Conservation (phyloP, 225 moss, liverwort and hornwort genomes). For the Asterella californica region DNA sequence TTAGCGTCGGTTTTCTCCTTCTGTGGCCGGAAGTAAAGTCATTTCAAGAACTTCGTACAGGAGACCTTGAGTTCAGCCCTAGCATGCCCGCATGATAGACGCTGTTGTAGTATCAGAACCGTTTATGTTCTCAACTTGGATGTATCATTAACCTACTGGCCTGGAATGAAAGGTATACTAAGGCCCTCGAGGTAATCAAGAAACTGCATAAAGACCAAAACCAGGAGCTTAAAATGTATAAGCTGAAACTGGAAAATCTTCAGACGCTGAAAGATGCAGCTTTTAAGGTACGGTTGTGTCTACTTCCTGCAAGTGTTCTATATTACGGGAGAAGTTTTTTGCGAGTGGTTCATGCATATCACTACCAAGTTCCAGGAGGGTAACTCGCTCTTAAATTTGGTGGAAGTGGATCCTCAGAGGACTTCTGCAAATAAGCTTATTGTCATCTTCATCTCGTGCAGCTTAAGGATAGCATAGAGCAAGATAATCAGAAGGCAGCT, state of each 20-base stretch:
- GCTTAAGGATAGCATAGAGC: constrained; percentile 82
- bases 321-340: background rate
- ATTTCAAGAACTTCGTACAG: background rate
- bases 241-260: constrained; percentile 88
- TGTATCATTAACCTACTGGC: background rate
- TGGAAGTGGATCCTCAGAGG: background rate
- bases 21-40: background rate
- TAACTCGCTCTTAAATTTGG: background rate
- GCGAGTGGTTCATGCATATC: background rate
- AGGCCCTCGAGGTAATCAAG: constrained; percentile 93
- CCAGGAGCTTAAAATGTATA: constrained; percentile 92
- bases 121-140: background rate
- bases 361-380: background rate
- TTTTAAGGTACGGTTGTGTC: constrained; percentile 55
- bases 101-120: background rate
- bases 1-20: background rate
- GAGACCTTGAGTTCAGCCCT: background rate
- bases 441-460: constrained; percentile 26
- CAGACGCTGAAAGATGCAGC: constrained; percentile 92
- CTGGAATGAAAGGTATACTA: constrained; percentile 70
- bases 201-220: constrained; percentile 98
- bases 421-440: background rate
- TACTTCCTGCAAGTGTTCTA: background rate
- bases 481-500: constrained; percentile 75
- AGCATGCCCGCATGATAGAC: background rate